phyloP scores from a whole-genome alignment of 1,139 yeast genomes.

The Suhomyces wounanorum region DNA sequence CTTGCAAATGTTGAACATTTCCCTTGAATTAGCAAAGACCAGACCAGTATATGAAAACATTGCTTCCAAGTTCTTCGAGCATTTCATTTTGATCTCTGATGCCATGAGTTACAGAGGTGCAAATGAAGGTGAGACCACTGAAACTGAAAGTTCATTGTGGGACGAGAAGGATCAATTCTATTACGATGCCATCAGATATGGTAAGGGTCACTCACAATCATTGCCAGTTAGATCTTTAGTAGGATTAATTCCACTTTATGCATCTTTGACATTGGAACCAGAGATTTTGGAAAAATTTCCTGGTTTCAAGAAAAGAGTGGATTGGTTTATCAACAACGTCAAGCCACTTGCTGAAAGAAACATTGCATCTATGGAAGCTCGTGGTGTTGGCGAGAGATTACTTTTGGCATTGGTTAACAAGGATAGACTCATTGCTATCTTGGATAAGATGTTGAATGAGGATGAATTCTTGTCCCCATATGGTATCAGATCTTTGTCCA shows the following conservation, averaged over 20 bases:
- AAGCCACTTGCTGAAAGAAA: conserved; percentile 78
- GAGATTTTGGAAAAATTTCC: conserved; percentile 79
- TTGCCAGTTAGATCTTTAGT: conserved; percentile 89
- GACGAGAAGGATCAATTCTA: conserved; percentile 87
- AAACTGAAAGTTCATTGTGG: conserved; percentile 75
- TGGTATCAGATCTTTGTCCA: conserved; percentile 89
- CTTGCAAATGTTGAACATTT: conserved; percentile 89
- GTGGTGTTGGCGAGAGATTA: conserved; percentile 87
- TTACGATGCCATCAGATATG: conserved; percentile 91
- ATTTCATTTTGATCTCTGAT: conserved; percentile 88
- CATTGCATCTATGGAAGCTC: conserved; percentile 81
- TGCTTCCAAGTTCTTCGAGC: conserved; percentile 95
- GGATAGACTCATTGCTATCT: conserved; percentile 75
- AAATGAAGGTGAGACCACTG: conserved; percentile 41
- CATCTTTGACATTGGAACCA: conserved; percentile 87
- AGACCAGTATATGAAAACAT: conserved; percentile 90
- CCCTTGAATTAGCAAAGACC: conserved; percentile 84
- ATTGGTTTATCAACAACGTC: conserved; percentile 82
- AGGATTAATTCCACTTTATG: conserved; percentile 91
- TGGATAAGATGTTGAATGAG: conserved; percentile 84
- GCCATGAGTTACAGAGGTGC: conserved; percentile 82
- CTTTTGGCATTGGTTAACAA: conserved; percentile 80
- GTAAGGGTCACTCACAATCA: conserved; percentile 66
- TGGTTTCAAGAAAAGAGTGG: conserved; percentile 78
- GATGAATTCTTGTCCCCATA: conserved; percentile 82